Base-by-base conservation (phyloP, 257 asterid genomes). In the Gentiana dahurica region DNA sequence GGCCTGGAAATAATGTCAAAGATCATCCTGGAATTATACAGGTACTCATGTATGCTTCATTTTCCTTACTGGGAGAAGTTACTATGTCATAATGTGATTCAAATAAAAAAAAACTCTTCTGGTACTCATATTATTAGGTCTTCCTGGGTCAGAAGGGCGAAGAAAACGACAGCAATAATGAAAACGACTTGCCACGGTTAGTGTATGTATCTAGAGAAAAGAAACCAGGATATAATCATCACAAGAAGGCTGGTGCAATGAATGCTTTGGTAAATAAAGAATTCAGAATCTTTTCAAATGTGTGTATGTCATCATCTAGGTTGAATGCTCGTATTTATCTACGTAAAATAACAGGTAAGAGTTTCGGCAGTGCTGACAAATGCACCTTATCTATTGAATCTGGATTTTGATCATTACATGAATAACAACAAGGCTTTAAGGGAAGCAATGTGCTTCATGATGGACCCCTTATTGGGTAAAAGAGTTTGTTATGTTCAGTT, bases 201-300 rank as follows among this genome's bases (percentile, higher is more conserved):
- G 72, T 74, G 5, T 74, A 74, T 7, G 67, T 74, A 3, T 74
- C 76, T 33, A 68, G 80, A 46, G 80, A 74, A 58, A 74, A 74
- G 65, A 65, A 71, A 50, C 77, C 77, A 8, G 69, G 80, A 15
- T 74, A 55, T 62, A 62, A 74, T 60, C 77, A 70, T 59, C 69
- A 74, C 66, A 70, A 70, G 52, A 74, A 74, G 44, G 80, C 77
- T 53, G 80, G 80, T 47, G 74, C 80, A 44, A 74, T 70, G 80
- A 74, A 74, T 55, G 66, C 80, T 13, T 66, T 74, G 70, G 80
- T 73, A 11, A 50, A 24, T 63, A 44, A 24, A 36, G 37, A 35
- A 12, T 6, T 34, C 32, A 49, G 4, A 0, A 5, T 4, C 6
- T 24, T 10, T 12, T 2, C 55, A 2, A 35, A 13, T 12, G 32